A percentile compares a stretch with the other conserved stretches of the same genome.
Conservation (phyloP, 495 filamentous ascomycete species). For the Penicillium bialowiezense region DNA sequence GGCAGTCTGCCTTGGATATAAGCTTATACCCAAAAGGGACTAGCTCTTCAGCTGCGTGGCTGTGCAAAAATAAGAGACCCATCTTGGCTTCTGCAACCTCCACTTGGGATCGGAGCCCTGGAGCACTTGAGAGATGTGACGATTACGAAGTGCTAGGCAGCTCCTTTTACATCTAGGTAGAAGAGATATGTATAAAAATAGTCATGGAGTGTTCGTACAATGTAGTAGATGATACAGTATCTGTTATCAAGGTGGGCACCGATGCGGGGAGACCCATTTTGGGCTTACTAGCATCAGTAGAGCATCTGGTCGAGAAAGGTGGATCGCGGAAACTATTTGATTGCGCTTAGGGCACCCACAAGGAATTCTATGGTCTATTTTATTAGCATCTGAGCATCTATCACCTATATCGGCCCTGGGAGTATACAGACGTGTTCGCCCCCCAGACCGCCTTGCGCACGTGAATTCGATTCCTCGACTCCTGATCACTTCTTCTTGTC, state of each 20-base stretch:
- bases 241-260: constrained; percentile 13
- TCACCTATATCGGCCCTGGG: too few relatives aligned
- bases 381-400: too few relatives aligned
- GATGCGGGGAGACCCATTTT: constrained; percentile 12
- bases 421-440: too few relatives aligned
- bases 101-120: too few relatives aligned
- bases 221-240: not conserved
- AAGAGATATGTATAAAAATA: constrained; percentile 1
- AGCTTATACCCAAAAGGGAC: constrained; percentile 1
- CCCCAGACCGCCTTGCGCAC: constrained; percentile 31
- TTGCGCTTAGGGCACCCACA: constrained; percentile 6
- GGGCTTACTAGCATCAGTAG: not conserved
- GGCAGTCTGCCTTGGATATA: constrained; percentile 14
- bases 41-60: constrained; percentile 30
- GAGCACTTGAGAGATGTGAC: too few relatives aligned
- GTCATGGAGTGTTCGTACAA: too few relatives aligned
- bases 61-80: constrained; percentile 21
- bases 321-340: not conserved
- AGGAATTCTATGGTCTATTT: not conserved
- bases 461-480: constrained; percentile 19
- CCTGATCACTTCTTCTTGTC: constrained; percentile 3
- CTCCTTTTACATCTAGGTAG: too few relatives aligned
- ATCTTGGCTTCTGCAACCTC: not conserved
- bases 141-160: too few relatives aligned
- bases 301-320: not conserved